Evolutionary conservation across 1,139 yeast genomes (phyloP).

Genomic region (Sugiyamaella xylanicola): DNA sequence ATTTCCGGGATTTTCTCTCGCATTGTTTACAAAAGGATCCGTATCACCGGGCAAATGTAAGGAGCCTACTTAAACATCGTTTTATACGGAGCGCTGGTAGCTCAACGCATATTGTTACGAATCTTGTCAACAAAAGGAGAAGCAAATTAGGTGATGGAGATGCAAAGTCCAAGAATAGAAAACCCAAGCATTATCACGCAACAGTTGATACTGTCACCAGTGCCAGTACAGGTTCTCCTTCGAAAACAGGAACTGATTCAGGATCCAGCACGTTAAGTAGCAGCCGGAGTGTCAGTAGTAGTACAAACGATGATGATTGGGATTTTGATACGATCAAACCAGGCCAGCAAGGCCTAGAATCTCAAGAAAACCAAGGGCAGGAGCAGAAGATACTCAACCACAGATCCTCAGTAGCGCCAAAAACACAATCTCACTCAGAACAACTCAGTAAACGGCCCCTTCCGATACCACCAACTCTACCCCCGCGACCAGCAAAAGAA

Average conservation of each 20-base stretch:
- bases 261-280: neutral
- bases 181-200: conserved; percentile 28
- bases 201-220: conserved; percentile 28
- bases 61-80: conserved; percentile 58
- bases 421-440: neutral
- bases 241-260: neutral
- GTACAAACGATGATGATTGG: conserved; percentile 43
- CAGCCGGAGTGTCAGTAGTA: conserved; percentile 4
- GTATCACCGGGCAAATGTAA: conserved; percentile 57
- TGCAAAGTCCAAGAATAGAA: conserved; percentile 6
- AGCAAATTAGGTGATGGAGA: neutral
- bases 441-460: neutral
- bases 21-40: conserved; percentile 69
- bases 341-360: too few relatives aligned
- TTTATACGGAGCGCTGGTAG: conserved; percentile 55
- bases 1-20: conserved; percentile 64
- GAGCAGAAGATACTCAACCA: too few relatives aligned
- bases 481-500: neutral
- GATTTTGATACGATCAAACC: conserved; percentile 46
- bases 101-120: conserved; percentile 36
- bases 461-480: conserved; percentile 16
- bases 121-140: conserved; percentile 12
- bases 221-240: conserved; percentile 2
- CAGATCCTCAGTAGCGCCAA: too few relatives aligned
- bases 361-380: too few relatives aligned